Evolutionary conservation across 2,329 filamentous ascomycete species (phyloP), one percentile per base, ranked within the genome.

Genomic region (Colletotrichum australisinense): DNA sequence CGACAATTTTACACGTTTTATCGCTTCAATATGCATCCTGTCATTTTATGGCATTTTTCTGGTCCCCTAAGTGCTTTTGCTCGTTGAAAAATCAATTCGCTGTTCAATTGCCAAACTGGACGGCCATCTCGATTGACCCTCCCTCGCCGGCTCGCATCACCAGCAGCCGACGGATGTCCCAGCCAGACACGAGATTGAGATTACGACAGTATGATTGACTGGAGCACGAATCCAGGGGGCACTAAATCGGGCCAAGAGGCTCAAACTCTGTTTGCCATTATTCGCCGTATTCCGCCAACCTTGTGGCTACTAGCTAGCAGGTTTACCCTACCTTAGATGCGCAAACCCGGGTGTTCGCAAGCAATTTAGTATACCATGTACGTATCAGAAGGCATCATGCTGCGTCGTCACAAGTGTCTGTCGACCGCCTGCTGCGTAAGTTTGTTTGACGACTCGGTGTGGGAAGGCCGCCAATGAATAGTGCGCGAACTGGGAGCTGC

Each of bases 1-100:
- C 77, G 1, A 2, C 38, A 8, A 2, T 55, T 76, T 76, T 78
- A 72, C 22, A 8, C 72, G 16, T 42, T 28, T 78, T 60, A 62
- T 16, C 30, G 5, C 26, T 35, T 28, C 24, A 22, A 68, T 67
- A 42, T 19, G 1, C 0, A 1, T 0, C 2, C 65, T 53, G n/a
- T 28, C 77, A 78, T 76, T 80, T 80, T 77, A 64, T 2, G 76
- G 12, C 76, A 72, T 75, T 75, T 63, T 8, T 14, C 52, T 5
- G 57, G 38, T 56, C 28, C 19, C 9, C 12, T 19, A 46, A 32
- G 8, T 52, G 67, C 68, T 75, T 75, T 75, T 75, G n/a, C 59
- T 67, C 65, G 58, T 64, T 55, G 53, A 74, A 72, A 42, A 72
- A 56, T 11, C 35, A 57, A 30, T 46, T 35, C 32, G 28, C 24